A percentile compares a stretch with the other conserved stretches of the same genome.
phyloP scores from a whole-genome alignment of 257 asterid genomes.

The Pogostemon cablin region DNA sequence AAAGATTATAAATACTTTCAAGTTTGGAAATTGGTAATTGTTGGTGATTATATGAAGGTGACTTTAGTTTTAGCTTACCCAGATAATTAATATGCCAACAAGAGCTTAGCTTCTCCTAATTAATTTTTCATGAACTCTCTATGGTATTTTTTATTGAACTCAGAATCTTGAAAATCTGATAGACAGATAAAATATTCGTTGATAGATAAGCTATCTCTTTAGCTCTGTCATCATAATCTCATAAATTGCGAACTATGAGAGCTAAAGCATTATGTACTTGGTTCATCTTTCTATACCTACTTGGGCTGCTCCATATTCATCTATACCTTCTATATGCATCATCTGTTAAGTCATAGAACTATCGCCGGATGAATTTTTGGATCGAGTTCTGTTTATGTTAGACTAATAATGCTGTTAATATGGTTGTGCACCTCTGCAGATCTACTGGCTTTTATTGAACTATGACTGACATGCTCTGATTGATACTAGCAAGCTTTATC shows the following conservation, averaged over 20 bases:
- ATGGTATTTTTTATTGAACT: neutral
- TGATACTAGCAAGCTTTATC: neutral
- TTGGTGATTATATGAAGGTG: slow-evolving; percentile 1
- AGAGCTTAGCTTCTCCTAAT: slow-evolving; percentile 6
- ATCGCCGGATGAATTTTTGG: neutral
- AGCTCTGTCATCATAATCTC: neutral
- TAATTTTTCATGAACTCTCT: slow-evolving; percentile 1
- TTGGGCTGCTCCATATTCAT: neutral
- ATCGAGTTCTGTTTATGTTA: neutral
- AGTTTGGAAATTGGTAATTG: neutral
- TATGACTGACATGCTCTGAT: too few relatives aligned
- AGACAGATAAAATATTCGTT: neutral
- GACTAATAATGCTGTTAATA: neutral
- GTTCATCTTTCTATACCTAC: neutral
- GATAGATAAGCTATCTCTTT: slow-evolving; percentile 2
- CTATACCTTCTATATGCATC: neutral
- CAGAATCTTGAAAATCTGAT: neutral
- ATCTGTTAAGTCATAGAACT: neutral
- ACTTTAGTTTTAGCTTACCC: neutral
- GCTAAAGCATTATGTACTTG: neutral
- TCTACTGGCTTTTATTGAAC: too few relatives aligned
- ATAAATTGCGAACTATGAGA: neutral
- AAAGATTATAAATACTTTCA: neutral
- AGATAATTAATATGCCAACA: neutral
- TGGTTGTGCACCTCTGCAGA: too few relatives aligned